A percentile compares a stretch with the other conserved stretches of the same genome.
Evolutionary conservation across 2,329 filamentous ascomycete species (phyloP).

Genomic region (Zasmidium angulare): DNA sequence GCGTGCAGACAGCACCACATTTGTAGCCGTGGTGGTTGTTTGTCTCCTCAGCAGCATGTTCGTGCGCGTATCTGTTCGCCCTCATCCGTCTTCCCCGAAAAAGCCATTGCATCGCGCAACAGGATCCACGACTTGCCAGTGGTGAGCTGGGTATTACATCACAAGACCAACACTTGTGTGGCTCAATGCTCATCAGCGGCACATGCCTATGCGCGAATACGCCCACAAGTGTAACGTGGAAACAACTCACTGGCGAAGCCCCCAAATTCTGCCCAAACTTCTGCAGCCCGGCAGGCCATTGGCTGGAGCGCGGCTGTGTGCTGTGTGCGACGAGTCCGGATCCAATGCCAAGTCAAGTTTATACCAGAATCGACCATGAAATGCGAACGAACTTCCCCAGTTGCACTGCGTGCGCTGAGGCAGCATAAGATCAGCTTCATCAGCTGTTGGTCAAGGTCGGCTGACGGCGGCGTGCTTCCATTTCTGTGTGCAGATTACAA

Average conservation of each 20-base stretch:
- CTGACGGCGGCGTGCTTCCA: not conserved
- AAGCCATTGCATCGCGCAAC: not conserved
- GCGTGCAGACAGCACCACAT: too few species aligned
- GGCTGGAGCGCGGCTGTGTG: not conserved
- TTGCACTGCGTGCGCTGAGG: not conserved
- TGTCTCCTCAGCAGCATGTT: too few species aligned
- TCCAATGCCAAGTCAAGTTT: not conserved
- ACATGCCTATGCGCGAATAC: not conserved
- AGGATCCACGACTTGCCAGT: too few species aligned
- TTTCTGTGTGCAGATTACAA: conserved; percentile 54
- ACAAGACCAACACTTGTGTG: not conserved
- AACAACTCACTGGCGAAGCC: conserved; percentile 3
- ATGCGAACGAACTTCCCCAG: not conserved
- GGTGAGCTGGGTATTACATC: not conserved
- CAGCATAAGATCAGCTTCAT: not conserved
- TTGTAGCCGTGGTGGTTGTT: too few species aligned
- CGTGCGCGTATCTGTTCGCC: too few species aligned
- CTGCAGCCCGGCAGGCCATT: too few species aligned
- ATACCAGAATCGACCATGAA: not conserved
- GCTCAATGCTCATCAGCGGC: not conserved
- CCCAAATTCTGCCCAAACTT: too few species aligned
- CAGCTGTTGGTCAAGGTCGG: not conserved
- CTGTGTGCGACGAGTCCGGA: not conserved
- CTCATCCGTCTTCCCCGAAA: too few species aligned
- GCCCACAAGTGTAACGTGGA: conserved; percentile 8